Percentiles rank a stretch among this genome's conserved stretches.
These are phyloP conservation scores for Saturnispora dispora DNA, from an alignment of 805 yeast genomes.

Conservation along the genomic window DNA sequence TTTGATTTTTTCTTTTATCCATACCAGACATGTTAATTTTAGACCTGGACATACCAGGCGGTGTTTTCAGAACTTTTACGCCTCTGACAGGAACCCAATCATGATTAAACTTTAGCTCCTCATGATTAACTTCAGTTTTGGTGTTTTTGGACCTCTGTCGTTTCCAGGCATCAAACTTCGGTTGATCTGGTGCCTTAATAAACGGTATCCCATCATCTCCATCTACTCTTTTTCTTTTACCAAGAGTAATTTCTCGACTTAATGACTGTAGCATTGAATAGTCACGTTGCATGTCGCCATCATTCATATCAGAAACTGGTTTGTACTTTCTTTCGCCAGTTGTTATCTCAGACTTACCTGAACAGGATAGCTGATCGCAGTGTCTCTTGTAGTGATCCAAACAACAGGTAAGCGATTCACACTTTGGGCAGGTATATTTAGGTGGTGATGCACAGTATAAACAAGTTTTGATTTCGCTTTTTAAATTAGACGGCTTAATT, in stretches of 20 bases:
- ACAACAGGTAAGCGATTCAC: slow-evolving; percentile 59
- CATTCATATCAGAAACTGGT: slow-evolving; percentile 36
- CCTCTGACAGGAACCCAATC: slow-evolving; percentile 35
- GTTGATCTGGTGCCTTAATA: slow-evolving; percentile 31
- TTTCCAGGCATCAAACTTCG: slow-evolving; percentile 36
- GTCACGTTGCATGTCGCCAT: slow-evolving; percentile 62
- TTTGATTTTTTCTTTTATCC: slow-evolving; percentile 1
- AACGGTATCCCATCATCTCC: slow-evolving; percentile 9
- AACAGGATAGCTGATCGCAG: slow-evolving; percentile 51
- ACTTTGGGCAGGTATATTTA: slow-evolving; percentile 78
- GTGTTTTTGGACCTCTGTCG: slow-evolving; percentile 42
- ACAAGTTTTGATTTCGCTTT: background rate
- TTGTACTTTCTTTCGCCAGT: slow-evolving; percentile 37
- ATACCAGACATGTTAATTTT: slow-evolving; percentile 38
- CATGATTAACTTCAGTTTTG: background rate
- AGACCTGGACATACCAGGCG: slow-evolving; percentile 68
- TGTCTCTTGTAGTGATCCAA: slow-evolving; percentile 64
- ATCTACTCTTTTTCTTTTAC: slow-evolving; percentile 33
- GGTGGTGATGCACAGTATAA: slow-evolving; percentile 32
- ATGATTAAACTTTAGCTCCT: background rate
- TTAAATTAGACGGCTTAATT: background rate
- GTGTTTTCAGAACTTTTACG: slow-evolving; percentile 52
- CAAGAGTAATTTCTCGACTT: slow-evolving; percentile 51
- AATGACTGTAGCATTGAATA: slow-evolving; percentile 62
- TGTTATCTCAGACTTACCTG: slow-evolving; percentile 48